phyloP scores from a whole-genome alignment of 768 basidiomycete species.

The Pilatotrama ljubarskyi region DNA sequence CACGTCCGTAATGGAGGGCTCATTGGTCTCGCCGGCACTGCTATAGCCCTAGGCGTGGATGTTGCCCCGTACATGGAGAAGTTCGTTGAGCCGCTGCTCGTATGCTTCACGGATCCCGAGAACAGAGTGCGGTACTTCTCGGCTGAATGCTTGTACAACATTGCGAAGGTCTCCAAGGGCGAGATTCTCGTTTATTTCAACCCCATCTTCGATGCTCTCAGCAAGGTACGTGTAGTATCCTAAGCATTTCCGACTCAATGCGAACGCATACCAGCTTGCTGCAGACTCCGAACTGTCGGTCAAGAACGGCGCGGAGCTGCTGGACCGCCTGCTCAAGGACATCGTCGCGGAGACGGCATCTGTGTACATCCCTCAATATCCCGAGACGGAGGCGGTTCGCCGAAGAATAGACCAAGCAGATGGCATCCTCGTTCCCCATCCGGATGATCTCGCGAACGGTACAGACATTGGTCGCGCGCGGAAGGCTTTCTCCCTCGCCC shows the following conservation, averaged over 20 bases:
- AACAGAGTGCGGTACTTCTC: constrained; percentile 97
- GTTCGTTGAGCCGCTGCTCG: constrained; percentile 85
- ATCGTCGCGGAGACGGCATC: constrained; percentile 97
- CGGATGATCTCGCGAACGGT: constrained; percentile 48
- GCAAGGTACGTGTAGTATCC: constrained; percentile 65
- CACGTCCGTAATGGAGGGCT: constrained; percentile 94
- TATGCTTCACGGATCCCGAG: constrained; percentile 92
- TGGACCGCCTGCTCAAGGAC: constrained; percentile 96
- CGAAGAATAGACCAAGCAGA: constrained; percentile 35
- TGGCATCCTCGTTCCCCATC: constrained; percentile 63
- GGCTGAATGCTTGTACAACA: constrained; percentile 97
- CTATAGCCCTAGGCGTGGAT: constrained; percentile 94
- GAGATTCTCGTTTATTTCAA: constrained; percentile 98
- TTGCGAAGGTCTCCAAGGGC: constrained; percentile 95
- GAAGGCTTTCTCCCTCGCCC: constrained; percentile 90
- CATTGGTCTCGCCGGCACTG: constrained; percentile 93
- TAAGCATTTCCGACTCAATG: constrained; percentile 16
- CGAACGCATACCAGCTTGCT: constrained; percentile 63
- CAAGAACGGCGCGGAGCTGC: constrained; percentile 96
- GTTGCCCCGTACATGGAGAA: constrained; percentile 93
- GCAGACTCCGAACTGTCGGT: constrained; percentile 95
- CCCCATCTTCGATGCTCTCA: constrained; percentile 95
- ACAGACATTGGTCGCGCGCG: constrained; percentile 43
- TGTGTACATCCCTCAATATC: constrained; percentile 87
- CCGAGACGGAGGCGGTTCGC: constrained; percentile 72